Base-by-base conservation (phyloP, 2,329 filamentous ascomycete species). In the Chalaropsis ovoidea region DNA sequence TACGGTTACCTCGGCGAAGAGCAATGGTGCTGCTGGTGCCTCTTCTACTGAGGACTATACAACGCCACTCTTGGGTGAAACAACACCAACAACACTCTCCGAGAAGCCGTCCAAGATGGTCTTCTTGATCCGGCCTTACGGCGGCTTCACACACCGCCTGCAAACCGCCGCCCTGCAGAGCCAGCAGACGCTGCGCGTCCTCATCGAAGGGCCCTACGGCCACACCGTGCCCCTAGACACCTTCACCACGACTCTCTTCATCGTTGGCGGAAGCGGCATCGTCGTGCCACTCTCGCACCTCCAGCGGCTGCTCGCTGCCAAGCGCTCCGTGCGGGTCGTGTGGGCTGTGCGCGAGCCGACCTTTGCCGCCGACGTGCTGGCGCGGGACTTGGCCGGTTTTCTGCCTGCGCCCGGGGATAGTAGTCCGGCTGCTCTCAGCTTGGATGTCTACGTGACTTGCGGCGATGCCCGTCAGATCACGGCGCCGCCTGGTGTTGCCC, bases 151-250 rank as follows among this genome's bases (percentile, higher is more conserved):
- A 0, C 69, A 70, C 0, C 71, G 77, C 1, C 73, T 80, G 0
- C 69, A 72, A 39, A 69, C 75, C 3, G 64, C 70, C 3, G 75
- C 75, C 0, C 70, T 70, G 1, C 63, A 68, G 0, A 42, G 65
- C 0, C 71, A 71, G 67, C 71, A 73, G 0, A 68, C 65, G 2
- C 70, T 73, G 0, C 72, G 74, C 0, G 71, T 80, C 0, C 70
- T 79, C 0, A 72, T 80, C 5, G 78, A 80, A 15, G 78, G 78
- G 0, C 78, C 78, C 0, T 80, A 80, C 58, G 78, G 78, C 0
- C 74, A 76, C 39, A 76, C 74, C 0, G 73, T 74, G 3, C 73
- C 74, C 0, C 72, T 80, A 2, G 70, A 75, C 49, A 68, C 69
- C 1, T 79, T 77, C 54, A 72, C 75, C 13, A 73, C 74, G 24